Percentiles rank a stretch among this genome's conserved stretches.
phyloP scores from a whole-genome alignment of 2,329 filamentous ascomycete genomes.

The Colletotrichum camelliae region DNA sequence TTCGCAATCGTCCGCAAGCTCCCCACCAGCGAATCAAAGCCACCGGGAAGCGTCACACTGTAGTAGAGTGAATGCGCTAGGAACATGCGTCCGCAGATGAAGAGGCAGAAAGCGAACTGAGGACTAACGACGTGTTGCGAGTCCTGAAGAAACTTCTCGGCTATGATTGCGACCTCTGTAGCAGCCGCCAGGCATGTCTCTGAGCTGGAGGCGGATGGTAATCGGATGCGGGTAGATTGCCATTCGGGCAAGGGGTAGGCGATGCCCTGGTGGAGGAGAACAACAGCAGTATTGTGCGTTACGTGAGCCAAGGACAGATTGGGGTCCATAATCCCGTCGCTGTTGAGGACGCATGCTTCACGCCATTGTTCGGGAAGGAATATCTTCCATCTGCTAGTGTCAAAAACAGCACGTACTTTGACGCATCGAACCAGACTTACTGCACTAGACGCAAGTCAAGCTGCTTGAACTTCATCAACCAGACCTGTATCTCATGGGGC shows the following conservation, averaged over 20 bases:
- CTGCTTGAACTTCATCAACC: slow-evolving; percentile 51
- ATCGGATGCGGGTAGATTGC: slow-evolving; percentile 31
- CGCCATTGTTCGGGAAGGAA: slow-evolving; percentile 49
- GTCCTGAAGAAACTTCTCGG: slow-evolving; percentile 38
- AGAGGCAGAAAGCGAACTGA: slow-evolving; percentile 45
- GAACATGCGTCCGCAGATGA: slow-evolving; percentile 38
- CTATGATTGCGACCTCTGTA: slow-evolving; percentile 41
- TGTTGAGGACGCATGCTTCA: slow-evolving; percentile 43
- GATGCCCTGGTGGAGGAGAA: slow-evolving; percentile 45
- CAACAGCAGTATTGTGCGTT: slow-evolving; percentile 47
- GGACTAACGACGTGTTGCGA: slow-evolving; percentile 32
- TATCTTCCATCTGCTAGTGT: slow-evolving; percentile 43
- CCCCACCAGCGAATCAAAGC: slow-evolving; percentile 36
- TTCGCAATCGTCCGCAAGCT: slow-evolving; percentile 39
- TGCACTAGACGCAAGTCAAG: slow-evolving; percentile 46
- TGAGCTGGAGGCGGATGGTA: slow-evolving; percentile 42
- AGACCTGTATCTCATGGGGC: slow-evolving; percentile 40
- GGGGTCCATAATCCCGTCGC: slow-evolving; percentile 45
- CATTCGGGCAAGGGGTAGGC: slow-evolving; percentile 39
- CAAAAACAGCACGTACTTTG: not conserved
- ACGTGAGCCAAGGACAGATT: slow-evolving; percentile 48
- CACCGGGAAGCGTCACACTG: slow-evolving; percentile 27
- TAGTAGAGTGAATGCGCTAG: slow-evolving; percentile 38
- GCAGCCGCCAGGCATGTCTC: slow-evolving; percentile 45
- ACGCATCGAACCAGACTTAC: slow-evolving; percentile 27